Evolutionary conservation across 1,284 basidiomycete genomes (phyloP), one percentile per base, ranked within the genome.

Genomic region (Apiotrichum domesticum): DNA sequence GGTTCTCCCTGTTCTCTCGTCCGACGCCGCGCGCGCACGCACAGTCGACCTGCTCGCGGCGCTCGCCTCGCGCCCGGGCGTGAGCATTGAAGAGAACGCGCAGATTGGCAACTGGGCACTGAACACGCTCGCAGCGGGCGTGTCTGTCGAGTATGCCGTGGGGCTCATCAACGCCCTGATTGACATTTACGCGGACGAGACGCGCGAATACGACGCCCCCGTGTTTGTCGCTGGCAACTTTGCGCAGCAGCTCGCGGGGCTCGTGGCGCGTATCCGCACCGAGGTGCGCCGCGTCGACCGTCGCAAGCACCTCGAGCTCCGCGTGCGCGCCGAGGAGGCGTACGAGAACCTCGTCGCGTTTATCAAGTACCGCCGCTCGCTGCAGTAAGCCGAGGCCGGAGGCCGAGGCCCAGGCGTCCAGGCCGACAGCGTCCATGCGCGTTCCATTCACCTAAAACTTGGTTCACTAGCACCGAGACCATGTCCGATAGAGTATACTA

Each of bases 121-220:
- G 8, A 43, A 52, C 13, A 52, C 61, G 11, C 34, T 83, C 83
- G 9, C 59, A 68, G 64, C 81, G 45, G 73, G 75, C 52, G 62
- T 74, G 33, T 69, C 73, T 32, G 81, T 85, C 2, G 93, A 97
- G 69, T 80, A 86, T 0, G 79, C 88, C 55, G 80, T 97, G 15
- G 90, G 95, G 66, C 84, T 85, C 0, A 78, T 86, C 35, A 93
- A 95, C 40, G 89, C 88, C 33, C 75, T 98, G 49, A 90, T 98
- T 63, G 95, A 98, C 73, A 87, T 95, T 51, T 98, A 90, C 74
- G 90, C 93, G 2, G 95, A 98, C 77, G 96, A 98, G 75, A 82
- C 78, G 8, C 76, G 84, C 50, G 81, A 85, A 0, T 96, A 89
- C 73, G 94, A 98, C 74, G 66, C 82, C 56, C 87, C 86, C 63